Conservation (phyloP, 306 rosid species). For the Crotalaria pallida region DNA sequence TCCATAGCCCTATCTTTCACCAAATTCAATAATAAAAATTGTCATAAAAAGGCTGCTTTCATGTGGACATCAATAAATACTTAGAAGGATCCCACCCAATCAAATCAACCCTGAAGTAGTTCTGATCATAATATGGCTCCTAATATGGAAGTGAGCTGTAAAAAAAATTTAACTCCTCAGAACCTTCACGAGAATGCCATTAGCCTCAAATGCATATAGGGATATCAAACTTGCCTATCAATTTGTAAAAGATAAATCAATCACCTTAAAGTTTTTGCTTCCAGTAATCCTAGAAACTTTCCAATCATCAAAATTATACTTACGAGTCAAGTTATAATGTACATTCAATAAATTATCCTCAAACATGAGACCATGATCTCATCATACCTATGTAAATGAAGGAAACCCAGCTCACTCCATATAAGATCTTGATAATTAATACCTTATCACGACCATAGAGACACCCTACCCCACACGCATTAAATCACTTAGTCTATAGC, state of each 20-base stretch:
- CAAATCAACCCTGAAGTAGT: conserved; percentile 20
- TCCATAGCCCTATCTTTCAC: conserved; percentile 13
- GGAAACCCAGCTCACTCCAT: conserved; percentile 31
- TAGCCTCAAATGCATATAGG: conserved; percentile 27
- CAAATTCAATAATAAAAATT: conserved; percentile 18
- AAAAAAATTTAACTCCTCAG: conserved; percentile 21
- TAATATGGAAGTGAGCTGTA: conserved; percentile 7
- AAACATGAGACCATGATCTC: conserved; percentile 35
- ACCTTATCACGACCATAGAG: conserved; percentile 28
- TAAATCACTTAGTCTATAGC: conserved; percentile 28
- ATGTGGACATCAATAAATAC: conserved; percentile 16
- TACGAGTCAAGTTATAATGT: conserved; percentile 23
- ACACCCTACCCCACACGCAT: conserved; percentile 34
- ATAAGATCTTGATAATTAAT: conserved; percentile 22
- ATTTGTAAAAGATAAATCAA: conserved; percentile 31
- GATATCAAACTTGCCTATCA: conserved; percentile 29
- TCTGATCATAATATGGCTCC: conserved; percentile 28
- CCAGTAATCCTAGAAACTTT: conserved; percentile 34
- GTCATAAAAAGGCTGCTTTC: conserved; percentile 9
- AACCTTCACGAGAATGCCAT: conserved; percentile 30
- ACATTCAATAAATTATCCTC: conserved; percentile 37
- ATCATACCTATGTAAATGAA: conserved; percentile 34
- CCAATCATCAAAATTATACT: conserved; percentile 22
- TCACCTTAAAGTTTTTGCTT: conserved; percentile 29
- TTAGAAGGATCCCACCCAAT: conserved; percentile 12